These are phyloP conservation scores for Rhodocollybia butyracea DNA, from an alignment of 768 basidiomycete genomes.

Conservation along the genomic window DNA sequence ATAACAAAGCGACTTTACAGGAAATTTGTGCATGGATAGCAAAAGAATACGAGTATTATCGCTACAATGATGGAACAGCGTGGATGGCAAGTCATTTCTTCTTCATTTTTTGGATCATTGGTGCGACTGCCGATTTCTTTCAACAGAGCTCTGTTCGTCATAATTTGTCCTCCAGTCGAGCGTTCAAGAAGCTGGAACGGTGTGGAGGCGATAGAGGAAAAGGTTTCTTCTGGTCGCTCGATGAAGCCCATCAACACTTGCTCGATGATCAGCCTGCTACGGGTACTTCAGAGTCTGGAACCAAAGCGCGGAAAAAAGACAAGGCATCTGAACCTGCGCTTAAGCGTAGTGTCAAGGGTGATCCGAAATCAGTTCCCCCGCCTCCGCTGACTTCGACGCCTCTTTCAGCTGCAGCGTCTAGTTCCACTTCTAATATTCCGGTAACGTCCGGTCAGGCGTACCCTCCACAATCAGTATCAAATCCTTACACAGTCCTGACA, in stretches of 20 bases:
- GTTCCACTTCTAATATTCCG: conserved; percentile 3
- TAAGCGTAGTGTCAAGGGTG: conserved; percentile 68
- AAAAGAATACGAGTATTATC: conserved; percentile 87
- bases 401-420: conserved; percentile 28
- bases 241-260: conserved; percentile 64
- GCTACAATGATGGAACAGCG: conserved; percentile 72
- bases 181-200: conserved; percentile 88
- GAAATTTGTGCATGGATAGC: conserved; percentile 93
- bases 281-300: conserved; percentile 27
- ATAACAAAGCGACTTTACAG: conserved; percentile 85
- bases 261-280: conserved; percentile 63
- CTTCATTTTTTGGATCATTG: conserved; percentile 7
- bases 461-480: conserved; percentile 25
- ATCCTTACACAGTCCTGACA: conserved; percentile 37
- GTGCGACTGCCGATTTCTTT: conserved; percentile 10
- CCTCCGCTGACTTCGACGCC: conserved; percentile 71
- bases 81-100: conserved; percentile 76
- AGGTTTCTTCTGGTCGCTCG: conserved; percentile 92
- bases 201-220: conserved; percentile 85
- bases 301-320: conserved; percentile 55
- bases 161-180: conserved; percentile 88
- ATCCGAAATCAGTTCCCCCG: conserved; percentile 56
- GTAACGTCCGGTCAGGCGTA: too few relatives aligned
- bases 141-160: conserved; percentile 90
- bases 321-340: conserved; percentile 61